phyloP scores from a whole-genome alignment of 2,329 filamentous ascomycete species.

The Beauveria rudraprayagi region DNA sequence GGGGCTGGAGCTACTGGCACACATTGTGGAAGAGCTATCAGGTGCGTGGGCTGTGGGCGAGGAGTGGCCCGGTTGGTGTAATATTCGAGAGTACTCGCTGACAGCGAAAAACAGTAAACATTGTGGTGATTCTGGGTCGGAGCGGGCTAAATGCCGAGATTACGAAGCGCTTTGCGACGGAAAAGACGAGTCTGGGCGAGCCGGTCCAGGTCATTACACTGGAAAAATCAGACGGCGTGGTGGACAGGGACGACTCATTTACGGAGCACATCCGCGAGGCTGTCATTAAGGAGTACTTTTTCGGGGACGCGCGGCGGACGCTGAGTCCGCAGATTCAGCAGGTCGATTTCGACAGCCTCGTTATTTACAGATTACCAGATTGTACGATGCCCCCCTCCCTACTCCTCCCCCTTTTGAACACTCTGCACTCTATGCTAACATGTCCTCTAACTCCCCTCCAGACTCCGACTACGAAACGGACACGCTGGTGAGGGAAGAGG shows the following conservation, averaged over 20 bases:
- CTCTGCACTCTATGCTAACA: background rate
- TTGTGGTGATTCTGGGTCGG: constrained; percentile 75
- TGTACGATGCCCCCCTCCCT: constrained; percentile 32
- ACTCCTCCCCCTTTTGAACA: background rate
- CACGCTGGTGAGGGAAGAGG: constrained; percentile 55
- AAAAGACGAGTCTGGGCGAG: constrained; percentile 53
- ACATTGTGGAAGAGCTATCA: constrained; percentile 57
- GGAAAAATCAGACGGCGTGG: constrained; percentile 78
- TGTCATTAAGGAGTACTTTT: constrained; percentile 88
- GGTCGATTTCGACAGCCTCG: constrained; percentile 66
- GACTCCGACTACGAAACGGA: constrained; percentile 24
- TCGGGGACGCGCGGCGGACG: constrained; percentile 67
- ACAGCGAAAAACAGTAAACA: constrained; percentile 49
- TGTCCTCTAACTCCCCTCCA: background rate
- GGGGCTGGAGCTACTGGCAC: constrained; percentile 68
- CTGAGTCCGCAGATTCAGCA: constrained; percentile 83
- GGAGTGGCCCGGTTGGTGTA: background rate
- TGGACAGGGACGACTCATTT: constrained; percentile 64
- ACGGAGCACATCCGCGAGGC: constrained; percentile 67
- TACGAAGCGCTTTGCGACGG: constrained; percentile 54
- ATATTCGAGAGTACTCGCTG: no score
- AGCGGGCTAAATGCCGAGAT: constrained; percentile 70
- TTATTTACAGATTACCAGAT: constrained; percentile 63
- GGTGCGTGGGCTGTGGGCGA: constrained; percentile 23
- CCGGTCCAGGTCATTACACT: constrained; percentile 67